These are phyloP conservation scores for Kazachstania martiniae DNA, from an alignment of 805 yeast species.

Conservation along the genomic window DNA sequence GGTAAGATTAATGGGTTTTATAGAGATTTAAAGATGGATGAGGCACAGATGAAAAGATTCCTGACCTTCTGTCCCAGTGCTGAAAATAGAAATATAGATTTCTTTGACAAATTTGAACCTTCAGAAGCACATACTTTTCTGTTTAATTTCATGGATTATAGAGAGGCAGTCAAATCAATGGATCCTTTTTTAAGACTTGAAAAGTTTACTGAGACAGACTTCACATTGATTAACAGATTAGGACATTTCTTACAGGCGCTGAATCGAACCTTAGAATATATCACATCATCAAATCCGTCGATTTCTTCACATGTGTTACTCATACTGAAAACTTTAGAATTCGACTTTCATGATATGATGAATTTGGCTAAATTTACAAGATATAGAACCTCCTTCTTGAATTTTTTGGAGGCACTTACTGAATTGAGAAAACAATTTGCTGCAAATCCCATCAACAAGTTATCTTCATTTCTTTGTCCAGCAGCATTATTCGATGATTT, in stretches of 20 bases:
- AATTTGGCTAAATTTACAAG: slow-evolving; percentile 1
- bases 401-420: background rate
- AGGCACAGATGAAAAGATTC: slow-evolving; percentile 2
- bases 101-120: slow-evolving; percentile 5
- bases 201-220: slow-evolving; percentile 7
- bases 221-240: slow-evolving; percentile 2
- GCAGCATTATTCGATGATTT: slow-evolving; percentile 1
- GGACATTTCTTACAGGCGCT: slow-evolving; percentile 1
- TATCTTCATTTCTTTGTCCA: slow-evolving; percentile 8
- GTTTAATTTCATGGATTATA: slow-evolving; percentile 3
- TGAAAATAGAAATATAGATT: slow-evolving; percentile 1
- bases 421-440: slow-evolving; percentile 1
- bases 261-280: slow-evolving; percentile 2
- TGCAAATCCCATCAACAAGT: slow-evolving; percentile 1
- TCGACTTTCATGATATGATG: slow-evolving; percentile 1
- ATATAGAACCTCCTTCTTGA: slow-evolving; percentile 2
- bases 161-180: slow-evolving; percentile 4
- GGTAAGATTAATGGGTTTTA: slow-evolving; percentile 9
- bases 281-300: slow-evolving; percentile 3
- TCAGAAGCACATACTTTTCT: slow-evolving; percentile 4
- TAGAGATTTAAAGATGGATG: slow-evolving; percentile 5
- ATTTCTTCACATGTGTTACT: slow-evolving; percentile 4
- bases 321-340: slow-evolving; percentile 3
- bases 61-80: background rate
- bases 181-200: slow-evolving; percentile 6